phyloP scores from a whole-genome alignment of 75 land plant species.

The Selaginella tamariscina region DNA sequence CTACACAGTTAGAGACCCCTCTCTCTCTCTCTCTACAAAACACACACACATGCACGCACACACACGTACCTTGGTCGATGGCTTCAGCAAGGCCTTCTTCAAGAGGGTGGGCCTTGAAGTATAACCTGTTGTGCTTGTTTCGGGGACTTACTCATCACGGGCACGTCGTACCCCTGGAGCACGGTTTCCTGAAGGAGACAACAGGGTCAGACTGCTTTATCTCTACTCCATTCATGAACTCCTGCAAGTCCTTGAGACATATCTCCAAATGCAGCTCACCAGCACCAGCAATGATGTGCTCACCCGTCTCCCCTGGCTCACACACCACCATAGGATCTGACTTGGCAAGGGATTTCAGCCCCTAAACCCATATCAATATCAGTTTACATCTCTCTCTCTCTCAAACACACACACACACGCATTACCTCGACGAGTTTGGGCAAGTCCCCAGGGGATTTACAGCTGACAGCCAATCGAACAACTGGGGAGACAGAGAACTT shows the following conservation, averaged over 20 bases:
- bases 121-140: slow-evolving; percentile 66
- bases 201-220: slow-evolving; percentile 49
- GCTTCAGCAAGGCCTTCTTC: slow-evolving; percentile 57
- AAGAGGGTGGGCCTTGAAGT: slow-evolving; percentile 50
- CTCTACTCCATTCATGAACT: slow-evolving; percentile 68
- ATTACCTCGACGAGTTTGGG: slow-evolving; percentile 72
- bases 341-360: slow-evolving; percentile 52
- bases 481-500: slow-evolving; percentile 77
- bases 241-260: slow-evolving; percentile 61
- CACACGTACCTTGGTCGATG: slow-evolving; percentile 56
- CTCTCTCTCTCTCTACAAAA: too few relatives aligned
- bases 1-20: too few relatives aligned
- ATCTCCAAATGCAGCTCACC: slow-evolving; percentile 70
- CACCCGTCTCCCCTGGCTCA: slow-evolving; percentile 17
- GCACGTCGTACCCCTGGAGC: slow-evolving; percentile 42
- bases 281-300: slow-evolving; percentile 60
- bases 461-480: slow-evolving; percentile 68
- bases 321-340: slow-evolving; percentile 73
- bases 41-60: too few relatives aligned
- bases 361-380: too few relatives aligned
- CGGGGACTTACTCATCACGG: slow-evolving; percentile 67
- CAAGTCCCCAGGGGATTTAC: slow-evolving; percentile 59
- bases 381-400: too few relatives aligned
- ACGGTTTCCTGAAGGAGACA: slow-evolving; percentile 61
- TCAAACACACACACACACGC: too few relatives aligned